Evolutionary conservation across 768 basidiomycete genomes (phyloP).

Genomic region (Fomitopsis serialis): DNA sequence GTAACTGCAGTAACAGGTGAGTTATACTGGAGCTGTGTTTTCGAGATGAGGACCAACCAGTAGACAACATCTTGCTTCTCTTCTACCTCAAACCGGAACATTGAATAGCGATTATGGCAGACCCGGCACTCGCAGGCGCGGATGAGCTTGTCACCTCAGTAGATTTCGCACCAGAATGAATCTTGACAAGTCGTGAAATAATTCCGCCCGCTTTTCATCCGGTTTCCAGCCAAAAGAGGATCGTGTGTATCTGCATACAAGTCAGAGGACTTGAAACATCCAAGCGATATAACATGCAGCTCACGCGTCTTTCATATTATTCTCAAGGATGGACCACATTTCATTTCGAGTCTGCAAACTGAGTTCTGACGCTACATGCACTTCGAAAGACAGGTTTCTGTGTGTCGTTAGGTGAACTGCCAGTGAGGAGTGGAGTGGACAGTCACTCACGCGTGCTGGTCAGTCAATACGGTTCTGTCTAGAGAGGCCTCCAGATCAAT

Average conservation of each 20-base stretch:
- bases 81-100: constrained; percentile 76
- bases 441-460: background rate
- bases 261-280: background rate
- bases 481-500: background rate
- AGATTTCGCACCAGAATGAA: constrained; percentile 15
- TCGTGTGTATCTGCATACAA: constrained; percentile 1
- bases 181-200: constrained; percentile 11
- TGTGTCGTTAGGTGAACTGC: background rate
- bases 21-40: background rate
- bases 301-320: constrained; percentile 47
- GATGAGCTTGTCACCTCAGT: background rate
- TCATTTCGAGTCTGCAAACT: constrained; percentile 28
- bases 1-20: constrained; percentile 42
- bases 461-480: background rate
- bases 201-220: constrained; percentile 7
- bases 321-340: constrained; percentile 49
- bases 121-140: constrained; percentile 5
- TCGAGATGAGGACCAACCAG: constrained; percentile 42
- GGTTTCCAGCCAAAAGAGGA: constrained; percentile 19
- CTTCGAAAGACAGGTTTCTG: background rate
- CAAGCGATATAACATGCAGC: constrained; percentile 15
- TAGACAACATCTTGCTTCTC: constrained; percentile 56
- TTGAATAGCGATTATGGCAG: constrained; percentile 34
- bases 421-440: background rate
- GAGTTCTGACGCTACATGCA: constrained; percentile 26